Conservation (phyloP, 1,284 basidiomycete species). For the Melampsora occidentalis region DNA sequence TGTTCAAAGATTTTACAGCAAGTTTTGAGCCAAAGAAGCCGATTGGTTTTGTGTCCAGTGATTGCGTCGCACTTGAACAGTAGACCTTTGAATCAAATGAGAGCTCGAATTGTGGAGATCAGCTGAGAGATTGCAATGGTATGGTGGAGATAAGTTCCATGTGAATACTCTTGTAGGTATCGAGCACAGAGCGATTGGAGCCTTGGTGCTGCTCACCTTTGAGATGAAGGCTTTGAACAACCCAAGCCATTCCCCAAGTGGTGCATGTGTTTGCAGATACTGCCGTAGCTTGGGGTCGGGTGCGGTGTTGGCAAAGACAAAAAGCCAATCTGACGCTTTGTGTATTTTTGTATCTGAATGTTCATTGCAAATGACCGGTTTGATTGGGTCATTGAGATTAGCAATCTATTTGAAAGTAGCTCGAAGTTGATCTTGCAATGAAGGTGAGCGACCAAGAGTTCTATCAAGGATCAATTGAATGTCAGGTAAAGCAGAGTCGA, state of each 20-base stretch:
- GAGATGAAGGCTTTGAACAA: neutral
- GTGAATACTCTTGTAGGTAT: constrained; percentile 35
- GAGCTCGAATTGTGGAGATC: constrained; percentile 3
- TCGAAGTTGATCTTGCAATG: too few species aligned
- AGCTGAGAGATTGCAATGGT: constrained; percentile 32
- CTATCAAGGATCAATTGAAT: too few species aligned
- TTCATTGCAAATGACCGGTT: neutral
- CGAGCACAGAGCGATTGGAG: constrained; percentile 8
- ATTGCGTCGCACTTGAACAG: neutral
- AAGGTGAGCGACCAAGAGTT: too few species aligned
- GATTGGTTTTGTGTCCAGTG: too few species aligned
- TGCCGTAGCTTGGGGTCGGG: constrained; percentile 1
- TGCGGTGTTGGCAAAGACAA: constrained; percentile 8
- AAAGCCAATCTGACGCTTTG: constrained; percentile 9
- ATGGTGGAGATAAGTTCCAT: constrained; percentile 20
- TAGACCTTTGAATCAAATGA: neutral
- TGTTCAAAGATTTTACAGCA: too few species aligned
- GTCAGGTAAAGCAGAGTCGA: too few species aligned
- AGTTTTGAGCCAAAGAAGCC: too few species aligned
- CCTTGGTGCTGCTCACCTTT: constrained; percentile 2
- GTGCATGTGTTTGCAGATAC: neutral
- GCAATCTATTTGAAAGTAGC: too few species aligned
- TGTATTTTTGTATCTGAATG: neutral
- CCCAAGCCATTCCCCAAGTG: neutral
- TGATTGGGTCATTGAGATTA: too few species aligned